Conservation (phyloP, 2,329 filamentous ascomycete species). For the Verticillium tricorpus region DNA sequence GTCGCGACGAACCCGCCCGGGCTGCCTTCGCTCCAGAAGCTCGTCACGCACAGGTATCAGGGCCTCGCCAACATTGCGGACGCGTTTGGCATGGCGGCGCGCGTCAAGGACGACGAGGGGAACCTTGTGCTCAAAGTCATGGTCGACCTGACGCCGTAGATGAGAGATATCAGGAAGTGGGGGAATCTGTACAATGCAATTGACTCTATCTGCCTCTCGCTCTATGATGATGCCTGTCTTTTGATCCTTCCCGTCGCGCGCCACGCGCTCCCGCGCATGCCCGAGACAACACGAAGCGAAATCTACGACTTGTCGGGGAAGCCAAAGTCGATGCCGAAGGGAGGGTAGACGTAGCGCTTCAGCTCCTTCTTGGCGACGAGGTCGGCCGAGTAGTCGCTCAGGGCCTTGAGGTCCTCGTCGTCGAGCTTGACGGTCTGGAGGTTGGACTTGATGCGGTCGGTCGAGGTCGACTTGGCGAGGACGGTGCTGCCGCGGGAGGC, state of each 20-base stretch:
- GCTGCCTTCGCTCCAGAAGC: constrained; percentile 60
- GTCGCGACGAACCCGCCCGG: constrained; percentile 41
- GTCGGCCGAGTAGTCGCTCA: constrained; percentile 50
- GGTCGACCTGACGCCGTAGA: constrained; percentile 37
- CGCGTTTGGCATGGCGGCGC: constrained; percentile 69
- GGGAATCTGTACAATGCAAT: not conserved
- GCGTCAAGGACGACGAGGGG: constrained; percentile 64
- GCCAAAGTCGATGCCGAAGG: constrained; percentile 64
- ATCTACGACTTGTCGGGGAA: constrained; percentile 60
- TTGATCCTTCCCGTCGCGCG: not conserved
- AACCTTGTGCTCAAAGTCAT: constrained; percentile 74
- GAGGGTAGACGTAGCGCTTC: constrained; percentile 62
- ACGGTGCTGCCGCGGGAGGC: constrained; percentile 67
- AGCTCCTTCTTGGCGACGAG: constrained; percentile 46
- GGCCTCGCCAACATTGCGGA: constrained; percentile 59
- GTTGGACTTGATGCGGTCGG: constrained; percentile 66
- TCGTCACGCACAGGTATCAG: constrained; percentile 67
- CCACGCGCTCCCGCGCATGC: not conserved
- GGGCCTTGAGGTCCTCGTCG: constrained; percentile 53
- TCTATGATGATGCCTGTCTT: not conserved
- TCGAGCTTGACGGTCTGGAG: constrained; percentile 62
- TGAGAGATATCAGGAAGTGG: not conserved
- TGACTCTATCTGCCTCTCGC: constrained; percentile 1
- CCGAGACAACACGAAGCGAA: not conserved
- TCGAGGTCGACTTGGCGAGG: constrained; percentile 68